Conservation (phyloP, 2,329 filamentous ascomycete species). For the Didymella glomerata region DNA sequence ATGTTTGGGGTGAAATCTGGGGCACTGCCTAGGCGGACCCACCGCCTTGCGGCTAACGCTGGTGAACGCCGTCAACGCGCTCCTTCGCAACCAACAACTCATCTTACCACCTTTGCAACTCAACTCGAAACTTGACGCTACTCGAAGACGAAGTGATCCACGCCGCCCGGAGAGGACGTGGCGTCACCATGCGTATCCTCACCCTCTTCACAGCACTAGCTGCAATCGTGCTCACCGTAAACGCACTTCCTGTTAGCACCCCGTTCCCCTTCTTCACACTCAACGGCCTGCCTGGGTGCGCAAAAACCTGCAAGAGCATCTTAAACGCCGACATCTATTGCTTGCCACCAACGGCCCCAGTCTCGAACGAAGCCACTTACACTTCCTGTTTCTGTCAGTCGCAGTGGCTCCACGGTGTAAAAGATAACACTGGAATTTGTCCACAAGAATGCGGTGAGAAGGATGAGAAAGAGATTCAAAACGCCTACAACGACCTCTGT, state of each 20-base stretch:
- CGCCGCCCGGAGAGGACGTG: not conserved
- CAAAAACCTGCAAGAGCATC: conserved; percentile 3
- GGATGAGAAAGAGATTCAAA: conserved; percentile 61
- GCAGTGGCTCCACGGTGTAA: conserved; percentile 63
- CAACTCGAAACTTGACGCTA: not conserved
- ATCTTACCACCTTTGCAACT: not conserved
- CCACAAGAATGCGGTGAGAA: conserved; percentile 63
- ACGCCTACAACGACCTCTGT: conserved; percentile 14
- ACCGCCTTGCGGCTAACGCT: not conserved
- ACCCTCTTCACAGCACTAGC: not conserved
- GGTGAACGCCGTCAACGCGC: not conserved
- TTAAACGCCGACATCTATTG: conserved; percentile 65
- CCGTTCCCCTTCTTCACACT: conserved; percentile 9
- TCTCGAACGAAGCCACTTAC: conserved; percentile 63
- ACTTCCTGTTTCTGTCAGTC: conserved; percentile 77
- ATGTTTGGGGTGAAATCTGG: not conserved
- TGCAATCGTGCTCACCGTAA: conserved; percentile 1
- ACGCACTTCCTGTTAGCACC: not conserved
- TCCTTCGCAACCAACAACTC: not conserved
- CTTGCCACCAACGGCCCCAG: conserved; percentile 64
- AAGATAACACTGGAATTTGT: conserved; percentile 68
- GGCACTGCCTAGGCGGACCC: not conserved
- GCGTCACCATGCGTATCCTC: conserved; percentile 1
- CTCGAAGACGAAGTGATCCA: not conserved
- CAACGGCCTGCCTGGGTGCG: conserved; percentile 11